Conservation (phyloP, 208 protist species). For the Trichomonas tenax region DNA sequence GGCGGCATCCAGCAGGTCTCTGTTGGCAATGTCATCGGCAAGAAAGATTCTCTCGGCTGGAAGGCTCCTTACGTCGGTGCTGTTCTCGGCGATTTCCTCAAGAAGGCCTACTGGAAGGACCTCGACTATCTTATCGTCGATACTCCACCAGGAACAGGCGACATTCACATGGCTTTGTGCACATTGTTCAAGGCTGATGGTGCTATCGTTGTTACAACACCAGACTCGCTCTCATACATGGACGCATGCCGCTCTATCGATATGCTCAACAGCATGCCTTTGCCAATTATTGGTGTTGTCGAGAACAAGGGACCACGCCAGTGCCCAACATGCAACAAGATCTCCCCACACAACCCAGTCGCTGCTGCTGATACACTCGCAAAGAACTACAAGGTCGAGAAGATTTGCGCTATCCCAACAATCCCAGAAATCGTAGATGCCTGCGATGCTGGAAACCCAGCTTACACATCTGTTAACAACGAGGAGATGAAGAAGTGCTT, state of each 20-base stretch:
- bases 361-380: neutral
- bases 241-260: neutral
- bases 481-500: neutral
- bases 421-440: neutral
- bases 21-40: neutral
- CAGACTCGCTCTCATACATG: neutral
- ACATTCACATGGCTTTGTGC: constrained; percentile 40
- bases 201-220: neutral
- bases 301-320: neutral
- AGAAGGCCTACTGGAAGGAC: constrained; percentile 36
- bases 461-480: neutral
- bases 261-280: neutral
- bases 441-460: neutral
- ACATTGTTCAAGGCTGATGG: constrained; percentile 26
- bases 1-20: neutral
- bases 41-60: neutral
- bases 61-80: neutral
- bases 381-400: neutral
- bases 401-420: neutral
- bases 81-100: constrained; percentile 23
- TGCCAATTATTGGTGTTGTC: neutral
- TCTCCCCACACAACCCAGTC: neutral
- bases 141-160: constrained; percentile 44
- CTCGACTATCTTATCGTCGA: constrained; percentile 47
- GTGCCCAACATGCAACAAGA: neutral